phyloP scores from a whole-genome alignment of 148 eudicot genomes.

The Nyssa sinensis region DNA sequence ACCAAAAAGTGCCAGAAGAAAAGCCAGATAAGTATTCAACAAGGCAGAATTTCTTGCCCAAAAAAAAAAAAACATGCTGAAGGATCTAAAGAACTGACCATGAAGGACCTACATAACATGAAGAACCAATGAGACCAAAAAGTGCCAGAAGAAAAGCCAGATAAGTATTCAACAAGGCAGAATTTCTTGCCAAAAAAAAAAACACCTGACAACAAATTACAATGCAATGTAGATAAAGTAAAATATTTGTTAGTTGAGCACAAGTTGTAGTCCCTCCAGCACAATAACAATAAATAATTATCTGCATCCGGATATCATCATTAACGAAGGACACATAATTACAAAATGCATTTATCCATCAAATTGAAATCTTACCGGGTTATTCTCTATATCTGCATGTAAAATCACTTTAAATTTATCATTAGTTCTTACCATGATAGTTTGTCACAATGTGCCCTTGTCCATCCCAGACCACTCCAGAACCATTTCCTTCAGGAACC shows the following conservation, averaged over 20 bases:
- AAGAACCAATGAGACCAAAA: neutral
- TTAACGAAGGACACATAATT: neutral
- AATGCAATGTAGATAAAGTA: neutral
- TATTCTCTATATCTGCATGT: neutral
- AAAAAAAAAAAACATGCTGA: neutral
- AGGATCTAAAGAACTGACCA: neutral
- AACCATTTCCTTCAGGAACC: constrained; percentile 99
- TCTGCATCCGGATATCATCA: neutral
- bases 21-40: neutral
- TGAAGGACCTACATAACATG: neutral
- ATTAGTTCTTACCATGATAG: constrained; percentile 75
- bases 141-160: neutral
- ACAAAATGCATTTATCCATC: neutral
- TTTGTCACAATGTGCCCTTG: constrained; percentile 94
- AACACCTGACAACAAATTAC: neutral
- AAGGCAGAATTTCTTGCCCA: neutral
- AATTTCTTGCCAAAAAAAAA: constrained; percentile 5
- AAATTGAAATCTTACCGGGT: neutral
- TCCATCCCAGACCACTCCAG: constrained; percentile 90
- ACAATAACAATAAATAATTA: neutral
- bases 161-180: neutral
- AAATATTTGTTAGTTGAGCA: neutral
- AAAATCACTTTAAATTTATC: neutral
- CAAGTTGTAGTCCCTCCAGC: neutral
- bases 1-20: neutral